These are phyloP conservation scores for Rhodofomes roseus DNA, from an alignment of 1,284 basidiomycete species.

Conservation along the genomic window DNA sequence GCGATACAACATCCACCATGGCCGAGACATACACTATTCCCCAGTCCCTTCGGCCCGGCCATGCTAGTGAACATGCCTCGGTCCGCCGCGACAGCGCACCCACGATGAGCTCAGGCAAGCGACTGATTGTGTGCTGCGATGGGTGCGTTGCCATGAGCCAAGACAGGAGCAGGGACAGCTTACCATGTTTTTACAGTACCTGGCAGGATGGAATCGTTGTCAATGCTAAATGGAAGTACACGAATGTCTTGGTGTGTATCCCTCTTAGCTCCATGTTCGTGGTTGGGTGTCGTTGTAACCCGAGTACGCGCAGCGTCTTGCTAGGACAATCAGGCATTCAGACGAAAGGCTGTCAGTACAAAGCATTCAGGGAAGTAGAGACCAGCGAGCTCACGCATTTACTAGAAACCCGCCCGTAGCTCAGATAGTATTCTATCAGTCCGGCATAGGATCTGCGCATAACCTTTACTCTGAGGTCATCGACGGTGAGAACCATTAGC, in stretches of 20 bases:
- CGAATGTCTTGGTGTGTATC: constrained; percentile 41
- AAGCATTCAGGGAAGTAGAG: no score
- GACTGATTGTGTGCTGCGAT: constrained; percentile 64
- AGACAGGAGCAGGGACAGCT: neutral
- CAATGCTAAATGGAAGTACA: constrained; percentile 49
- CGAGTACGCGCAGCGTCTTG: constrained; percentile 31
- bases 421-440: constrained; percentile 69
- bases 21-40: neutral
- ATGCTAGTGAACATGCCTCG: neutral
- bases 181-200: constrained; percentile 18
- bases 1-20: neutral
- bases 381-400: neutral
- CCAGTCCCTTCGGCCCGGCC: neutral
- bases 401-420: constrained; percentile 43
- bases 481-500: constrained; percentile 22
- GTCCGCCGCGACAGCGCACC: neutral
- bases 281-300: neutral
- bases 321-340: constrained; percentile 53
- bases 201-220: constrained; percentile 44
- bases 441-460: constrained; percentile 60
- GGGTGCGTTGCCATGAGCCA: constrained; percentile 39
- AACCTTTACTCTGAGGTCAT: constrained; percentile 48
- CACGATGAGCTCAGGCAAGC: constrained; percentile 38
- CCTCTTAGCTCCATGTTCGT: neutral
- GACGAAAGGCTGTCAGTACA: constrained; percentile 45